These are phyloP conservation scores for Pseudisothecium myosuroides DNA, from an alignment of 225 moss, liverwort and hornwort genomes.

Conservation along the genomic window DNA sequence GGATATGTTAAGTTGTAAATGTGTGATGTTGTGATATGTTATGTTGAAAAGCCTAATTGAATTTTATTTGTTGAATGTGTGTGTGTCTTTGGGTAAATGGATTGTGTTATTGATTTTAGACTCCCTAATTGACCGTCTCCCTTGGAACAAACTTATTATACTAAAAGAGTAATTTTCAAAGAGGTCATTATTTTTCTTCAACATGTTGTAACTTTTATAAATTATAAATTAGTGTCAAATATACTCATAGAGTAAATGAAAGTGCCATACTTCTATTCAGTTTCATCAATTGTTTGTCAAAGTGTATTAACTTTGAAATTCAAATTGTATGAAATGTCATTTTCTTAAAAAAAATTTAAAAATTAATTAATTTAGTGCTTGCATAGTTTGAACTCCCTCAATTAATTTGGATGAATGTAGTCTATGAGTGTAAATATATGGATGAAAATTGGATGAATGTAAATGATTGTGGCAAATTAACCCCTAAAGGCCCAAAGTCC, in stretches of 20 bases:
- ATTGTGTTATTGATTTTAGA: too few relatives aligned
- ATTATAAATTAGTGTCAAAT: too few relatives aligned
- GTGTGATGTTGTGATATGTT: too few relatives aligned
- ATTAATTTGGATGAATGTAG: not conserved
- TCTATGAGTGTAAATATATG: not conserved
- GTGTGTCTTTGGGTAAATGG: too few relatives aligned
- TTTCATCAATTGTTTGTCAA: not conserved
- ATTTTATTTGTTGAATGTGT: too few relatives aligned
- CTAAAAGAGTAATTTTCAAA: too few relatives aligned
- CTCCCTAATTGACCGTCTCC: too few relatives aligned
- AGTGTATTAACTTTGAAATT: not conserved
- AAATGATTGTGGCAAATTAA: not conserved
- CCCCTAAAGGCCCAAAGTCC: too few relatives aligned
- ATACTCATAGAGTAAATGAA: not conserved
- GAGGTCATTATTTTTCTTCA: too few relatives aligned
- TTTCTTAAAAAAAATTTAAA: not conserved
- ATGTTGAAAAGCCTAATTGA: too few relatives aligned
- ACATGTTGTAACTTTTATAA: rapidly evolving
- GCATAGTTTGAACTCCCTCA: rapidly evolving
- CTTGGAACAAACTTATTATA: too few relatives aligned
- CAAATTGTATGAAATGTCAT: not conserved
- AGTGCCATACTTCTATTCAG: rapidly evolving
- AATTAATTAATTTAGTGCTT: not conserved
- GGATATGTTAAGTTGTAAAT: too few relatives aligned
- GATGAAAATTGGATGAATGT: not conserved